A percentile compares a stretch with the other conserved stretches of the same genome.
Evolutionary conservation across 305 asterid genomes (phyloP).

Genomic region (Striga hermonthica): DNA sequence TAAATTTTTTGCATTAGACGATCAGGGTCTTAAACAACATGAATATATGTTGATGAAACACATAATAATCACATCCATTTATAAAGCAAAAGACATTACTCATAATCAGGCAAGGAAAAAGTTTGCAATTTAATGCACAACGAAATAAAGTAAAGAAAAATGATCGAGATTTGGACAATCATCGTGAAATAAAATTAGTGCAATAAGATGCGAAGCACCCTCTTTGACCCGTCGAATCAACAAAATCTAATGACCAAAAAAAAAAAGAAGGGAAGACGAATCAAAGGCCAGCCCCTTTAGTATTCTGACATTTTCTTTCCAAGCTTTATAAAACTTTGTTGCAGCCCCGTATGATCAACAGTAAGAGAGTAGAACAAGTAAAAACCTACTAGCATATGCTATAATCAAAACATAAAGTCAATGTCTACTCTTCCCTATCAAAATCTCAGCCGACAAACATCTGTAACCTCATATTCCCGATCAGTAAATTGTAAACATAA

Average conservation of each 20-base stretch:
- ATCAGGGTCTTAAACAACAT: not conserved
- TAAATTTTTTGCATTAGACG: not conserved
- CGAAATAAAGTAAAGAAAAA: slow-evolving; percentile 3
- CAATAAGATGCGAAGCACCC: slow-evolving; percentile 11
- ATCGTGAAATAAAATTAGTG: slow-evolving; percentile 7
- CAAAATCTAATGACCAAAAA: slow-evolving; percentile 7
- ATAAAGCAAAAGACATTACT: not conserved
- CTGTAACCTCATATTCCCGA: slow-evolving; percentile 12
- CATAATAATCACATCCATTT: not conserved
- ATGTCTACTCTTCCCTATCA: slow-evolving; percentile 23
- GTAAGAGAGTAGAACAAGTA: not conserved
- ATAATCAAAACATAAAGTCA: slow-evolving; percentile 12
- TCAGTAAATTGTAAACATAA: slow-evolving; percentile 12
- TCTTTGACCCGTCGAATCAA: slow-evolving; percentile 2
- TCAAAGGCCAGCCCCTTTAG: not conserved
- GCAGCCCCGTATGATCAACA: slow-evolving; percentile 19
- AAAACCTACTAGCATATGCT: slow-evolving; percentile 24
- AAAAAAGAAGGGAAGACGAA: not conserved
- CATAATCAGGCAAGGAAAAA: not conserved
- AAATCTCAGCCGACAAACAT: slow-evolving; percentile 19
- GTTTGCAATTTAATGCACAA: not conserved
- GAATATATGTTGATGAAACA: not conserved
- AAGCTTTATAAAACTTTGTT: slow-evolving; percentile 1
- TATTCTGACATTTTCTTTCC: slow-evolving; percentile 6
- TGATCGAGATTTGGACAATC: not conserved